Conservation (phyloP, 1,284 basidiomycete species). For the Bjerkandera adusta region DNA sequence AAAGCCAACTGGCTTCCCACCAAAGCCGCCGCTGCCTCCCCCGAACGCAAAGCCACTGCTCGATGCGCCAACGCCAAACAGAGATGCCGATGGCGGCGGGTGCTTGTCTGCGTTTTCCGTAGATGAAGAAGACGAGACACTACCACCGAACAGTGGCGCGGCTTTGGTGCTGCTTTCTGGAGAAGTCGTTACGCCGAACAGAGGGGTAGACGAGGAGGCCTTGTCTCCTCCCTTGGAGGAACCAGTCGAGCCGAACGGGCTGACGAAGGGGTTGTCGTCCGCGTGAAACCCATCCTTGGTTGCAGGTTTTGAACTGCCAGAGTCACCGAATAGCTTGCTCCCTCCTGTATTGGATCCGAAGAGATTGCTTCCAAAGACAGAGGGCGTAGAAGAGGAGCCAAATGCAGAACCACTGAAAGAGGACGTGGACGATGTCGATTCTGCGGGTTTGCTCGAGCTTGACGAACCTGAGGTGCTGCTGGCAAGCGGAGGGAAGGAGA, state of each 20-base stretch:
- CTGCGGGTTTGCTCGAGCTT: no score
- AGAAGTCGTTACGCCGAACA: constrained; percentile 4
- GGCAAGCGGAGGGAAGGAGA: no score
- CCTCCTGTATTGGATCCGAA: no score
- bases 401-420: no score
- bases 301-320: background rate
- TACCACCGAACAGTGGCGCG: constrained; percentile 12
- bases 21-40: constrained; percentile 14
- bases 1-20: constrained; percentile 57
- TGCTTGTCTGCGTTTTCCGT: constrained; percentile 3
- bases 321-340: background rate
- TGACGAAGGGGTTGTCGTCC: constrained; percentile 14
- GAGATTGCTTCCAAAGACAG: constrained; percentile 5
- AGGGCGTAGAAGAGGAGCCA: background rate
- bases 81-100: constrained; percentile 10
- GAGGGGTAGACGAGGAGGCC: constrained; percentile 1
- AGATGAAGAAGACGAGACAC: no score
- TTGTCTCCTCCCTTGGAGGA: background rate
- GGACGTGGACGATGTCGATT: no score
- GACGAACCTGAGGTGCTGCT: no score
- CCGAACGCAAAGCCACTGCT: constrained; percentile 24
- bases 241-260: constrained; percentile 9
- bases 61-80: constrained; percentile 13
- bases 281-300: constrained; percentile 10
- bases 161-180: constrained; percentile 1